Conservation (phyloP, 2,329 filamentous ascomycete genomes). For the Aspergillus transmontanensis region DNA sequence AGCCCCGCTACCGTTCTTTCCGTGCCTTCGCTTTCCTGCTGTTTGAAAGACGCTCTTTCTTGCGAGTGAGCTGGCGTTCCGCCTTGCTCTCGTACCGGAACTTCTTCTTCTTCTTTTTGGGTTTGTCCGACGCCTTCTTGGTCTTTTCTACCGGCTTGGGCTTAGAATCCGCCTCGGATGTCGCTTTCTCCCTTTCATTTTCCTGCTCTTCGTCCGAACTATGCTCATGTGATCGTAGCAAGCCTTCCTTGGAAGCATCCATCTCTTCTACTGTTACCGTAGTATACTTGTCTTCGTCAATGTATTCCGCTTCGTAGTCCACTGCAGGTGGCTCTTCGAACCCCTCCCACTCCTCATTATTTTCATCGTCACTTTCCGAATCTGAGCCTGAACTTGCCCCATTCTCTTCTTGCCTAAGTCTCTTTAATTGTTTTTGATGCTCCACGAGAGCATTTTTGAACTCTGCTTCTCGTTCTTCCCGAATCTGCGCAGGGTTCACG, state of each 20-base stretch:
- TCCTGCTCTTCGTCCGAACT: constrained; percentile 30
- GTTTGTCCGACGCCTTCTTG: constrained; percentile 48
- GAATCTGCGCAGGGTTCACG: constrained; percentile 59
- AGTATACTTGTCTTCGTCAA: constrained; percentile 94
- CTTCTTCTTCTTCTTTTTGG: constrained; percentile 83
- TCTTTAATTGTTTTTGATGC: constrained; percentile 70
- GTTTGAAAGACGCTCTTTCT: constrained; percentile 70
- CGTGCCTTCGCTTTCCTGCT: constrained; percentile 67
- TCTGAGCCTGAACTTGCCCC: constrained; percentile 25
- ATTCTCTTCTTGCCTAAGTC: constrained; percentile 53
- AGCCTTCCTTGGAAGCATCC: constrained; percentile 72
- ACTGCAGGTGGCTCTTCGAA: constrained; percentile 59
- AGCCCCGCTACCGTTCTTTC: constrained; percentile 38
- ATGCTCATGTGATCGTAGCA: constrained; percentile 57
- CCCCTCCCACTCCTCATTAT: constrained; percentile 65
- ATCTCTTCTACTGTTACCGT: constrained; percentile 93
- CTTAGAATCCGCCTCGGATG: constrained; percentile 31
- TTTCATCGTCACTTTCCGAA: constrained; percentile 38
- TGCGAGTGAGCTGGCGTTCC: constrained; percentile 67
- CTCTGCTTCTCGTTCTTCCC: constrained; percentile 79
- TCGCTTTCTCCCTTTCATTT: constrained; percentile 32
- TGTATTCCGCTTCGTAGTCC: constrained; percentile 87
- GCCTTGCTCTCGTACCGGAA: constrained; percentile 91
- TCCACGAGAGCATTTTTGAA: constrained; percentile 79
- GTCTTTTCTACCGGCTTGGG: constrained; percentile 51